Percentiles rank a stretch among this genome's conserved stretches.
phyloP scores from a whole-genome alignment of 371 early-diverging fungal species.

The Vairimorpha necatrix region DNA sequence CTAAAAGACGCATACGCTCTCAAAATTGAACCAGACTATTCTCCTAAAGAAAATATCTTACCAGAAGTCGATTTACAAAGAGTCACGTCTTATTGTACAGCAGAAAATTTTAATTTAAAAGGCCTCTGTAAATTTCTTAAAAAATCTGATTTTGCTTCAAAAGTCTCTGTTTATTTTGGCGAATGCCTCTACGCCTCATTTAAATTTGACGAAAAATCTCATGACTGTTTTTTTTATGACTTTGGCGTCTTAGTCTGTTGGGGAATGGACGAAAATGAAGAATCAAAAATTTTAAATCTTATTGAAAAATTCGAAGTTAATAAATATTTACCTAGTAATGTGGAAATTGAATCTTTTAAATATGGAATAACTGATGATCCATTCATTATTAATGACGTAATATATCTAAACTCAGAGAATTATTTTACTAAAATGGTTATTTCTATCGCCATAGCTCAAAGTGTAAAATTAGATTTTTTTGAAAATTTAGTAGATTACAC shows the following conservation, averaged over 20 bases:
- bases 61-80: conserved; percentile 56
- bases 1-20: conserved; percentile 62
- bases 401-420: conserved; percentile 63
- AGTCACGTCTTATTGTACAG: conserved; percentile 64
- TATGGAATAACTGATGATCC: conserved; percentile 63
- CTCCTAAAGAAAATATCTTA: conserved; percentile 31
- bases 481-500: conserved; percentile 64
- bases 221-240: conserved; percentile 62
- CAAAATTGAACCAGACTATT: conserved; percentile 45
- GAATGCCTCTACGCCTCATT: conserved; percentile 62
- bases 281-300: conserved; percentile 56
- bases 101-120: conserved; percentile 62
- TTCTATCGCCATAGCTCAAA: conserved; percentile 65
- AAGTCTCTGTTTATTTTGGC: conserved; percentile 63
- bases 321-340: conserved; percentile 46
- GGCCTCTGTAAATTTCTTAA: conserved; percentile 57
- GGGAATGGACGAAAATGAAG: conserved; percentile 59
- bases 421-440: conserved; percentile 65
- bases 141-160: conserved; percentile 46
- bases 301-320: conserved; percentile 60
- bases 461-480: conserved; percentile 65
- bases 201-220: conserved; percentile 27
- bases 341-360: conserved; percentile 63
- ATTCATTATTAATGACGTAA: conserved; percentile 64
- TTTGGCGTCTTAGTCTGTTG: conserved; percentile 65